phyloP scores from a whole-genome alignment of 192 early-diverging fungal genomes.

The Backusella psychrophila region DNA sequence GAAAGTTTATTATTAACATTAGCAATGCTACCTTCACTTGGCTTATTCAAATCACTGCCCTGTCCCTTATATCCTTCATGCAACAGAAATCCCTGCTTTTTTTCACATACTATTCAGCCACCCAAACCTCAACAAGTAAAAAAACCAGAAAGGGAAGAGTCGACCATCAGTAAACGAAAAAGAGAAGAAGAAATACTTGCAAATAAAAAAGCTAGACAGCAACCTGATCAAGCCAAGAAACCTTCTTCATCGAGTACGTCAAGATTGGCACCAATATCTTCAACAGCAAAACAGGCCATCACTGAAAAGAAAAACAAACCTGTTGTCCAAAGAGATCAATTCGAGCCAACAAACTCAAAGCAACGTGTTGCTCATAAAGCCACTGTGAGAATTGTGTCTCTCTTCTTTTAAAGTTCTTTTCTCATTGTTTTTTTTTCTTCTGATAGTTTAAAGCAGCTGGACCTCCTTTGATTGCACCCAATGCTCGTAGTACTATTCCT shows the following conservation, averaged over 20 bases:
- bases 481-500: constrained; percentile 37
- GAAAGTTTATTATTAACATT: too few relatives aligned
- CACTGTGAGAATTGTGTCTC: neutral
- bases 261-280: neutral
- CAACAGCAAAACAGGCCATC: neutral
- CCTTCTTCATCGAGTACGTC: neutral
- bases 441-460: constrained; percentile 22
- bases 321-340: constrained; percentile 7
- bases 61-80: constrained; percentile 41
- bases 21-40: constrained; percentile 38
- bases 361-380: constrained; percentile 6
- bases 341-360: neutral
- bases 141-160: neutral
- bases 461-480: constrained; percentile 41
- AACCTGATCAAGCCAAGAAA: neutral
- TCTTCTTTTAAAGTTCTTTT: neutral
- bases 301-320: neutral
- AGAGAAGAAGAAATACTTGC: neutral
- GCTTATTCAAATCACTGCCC: constrained; percentile 32
- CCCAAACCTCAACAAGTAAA: neutral
- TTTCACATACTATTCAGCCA: constrained; percentile 23
- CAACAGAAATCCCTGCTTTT: constrained; percentile 35
- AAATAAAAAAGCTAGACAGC: neutral
- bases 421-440: neutral
- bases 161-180: neutral